Conservation (phyloP, 192 early-diverging fungal genomes). For the Coemansia sp. region DNA sequence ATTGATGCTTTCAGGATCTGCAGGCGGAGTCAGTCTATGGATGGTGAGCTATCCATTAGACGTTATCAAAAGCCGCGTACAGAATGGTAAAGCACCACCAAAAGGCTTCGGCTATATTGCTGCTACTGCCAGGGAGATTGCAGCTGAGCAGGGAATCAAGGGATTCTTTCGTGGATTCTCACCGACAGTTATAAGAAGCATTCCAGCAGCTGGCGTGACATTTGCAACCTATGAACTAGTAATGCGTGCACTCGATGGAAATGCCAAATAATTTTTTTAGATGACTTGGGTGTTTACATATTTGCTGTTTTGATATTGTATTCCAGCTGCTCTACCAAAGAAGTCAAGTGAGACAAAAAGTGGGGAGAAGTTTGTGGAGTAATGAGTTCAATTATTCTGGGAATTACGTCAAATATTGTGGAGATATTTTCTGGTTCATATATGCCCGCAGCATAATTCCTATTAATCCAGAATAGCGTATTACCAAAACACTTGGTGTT, state of each 20-base stretch:
- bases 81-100: conserved; percentile 63
- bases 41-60: conserved; percentile 80
- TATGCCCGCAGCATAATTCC: background rate
- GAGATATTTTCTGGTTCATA: background rate
- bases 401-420: no score
- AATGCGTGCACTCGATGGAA: conserved; percentile 19
- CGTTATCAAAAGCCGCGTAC: conserved; percentile 77
- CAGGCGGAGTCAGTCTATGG: conserved; percentile 82
- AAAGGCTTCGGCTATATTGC: conserved; percentile 60
- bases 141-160: conserved; percentile 56
- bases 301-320: background rate
- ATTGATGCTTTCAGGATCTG: conserved; percentile 77
- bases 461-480: background rate
- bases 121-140: conserved; percentile 54
- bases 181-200: conserved; percentile 55
- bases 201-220: conserved; percentile 77
- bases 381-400: conserved; percentile 10
- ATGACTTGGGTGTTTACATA: background rate
- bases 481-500: background rate
- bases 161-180: conserved; percentile 69
- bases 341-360: background rate
- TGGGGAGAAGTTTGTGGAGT: background rate
- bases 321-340: background rate
- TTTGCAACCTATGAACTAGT: conserved; percentile 73
- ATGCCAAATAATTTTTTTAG: background rate